phyloP scores from a whole-genome alignment of 139 green algal species.

The Tetradesmus lagerheimii region DNA sequence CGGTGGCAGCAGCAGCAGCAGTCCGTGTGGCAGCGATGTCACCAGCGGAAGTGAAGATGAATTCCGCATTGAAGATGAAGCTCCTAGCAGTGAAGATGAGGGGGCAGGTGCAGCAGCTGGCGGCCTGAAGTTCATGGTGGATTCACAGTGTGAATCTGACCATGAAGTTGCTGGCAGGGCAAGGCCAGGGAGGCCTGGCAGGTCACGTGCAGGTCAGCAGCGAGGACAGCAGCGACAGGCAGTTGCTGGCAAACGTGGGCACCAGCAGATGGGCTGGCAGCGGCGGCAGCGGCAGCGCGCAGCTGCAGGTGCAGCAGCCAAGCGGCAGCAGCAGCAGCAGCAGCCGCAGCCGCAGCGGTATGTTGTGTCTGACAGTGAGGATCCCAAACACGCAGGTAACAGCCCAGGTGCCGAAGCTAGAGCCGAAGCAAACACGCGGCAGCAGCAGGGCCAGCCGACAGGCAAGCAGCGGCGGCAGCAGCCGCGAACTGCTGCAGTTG shows the following conservation, averaged over 20 bases:
- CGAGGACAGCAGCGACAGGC: background rate
- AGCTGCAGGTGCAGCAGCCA: background rate
- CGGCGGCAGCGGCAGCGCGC: background rate
- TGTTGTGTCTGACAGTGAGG: background rate
- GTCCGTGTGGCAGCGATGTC: constrained; percentile 1
- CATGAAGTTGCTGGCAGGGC: background rate
- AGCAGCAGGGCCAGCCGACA: background rate
- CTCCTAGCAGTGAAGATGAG: background rate
- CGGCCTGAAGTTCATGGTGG: background rate
- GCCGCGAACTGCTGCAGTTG: background rate
- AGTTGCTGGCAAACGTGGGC: too few species aligned
- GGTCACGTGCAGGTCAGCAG: background rate
- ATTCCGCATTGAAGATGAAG: background rate
- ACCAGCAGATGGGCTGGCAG: background rate
- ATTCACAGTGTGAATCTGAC: background rate
- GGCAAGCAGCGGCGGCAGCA: background rate
- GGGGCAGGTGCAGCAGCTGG: background rate
- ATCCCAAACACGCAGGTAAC: background rate
- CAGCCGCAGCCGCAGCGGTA: background rate
- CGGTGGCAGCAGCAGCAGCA: constrained; percentile 22
- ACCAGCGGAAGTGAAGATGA: constrained; percentile 11
- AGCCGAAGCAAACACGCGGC: background rate
- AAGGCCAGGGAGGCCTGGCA: background rate
- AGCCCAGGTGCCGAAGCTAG: background rate
- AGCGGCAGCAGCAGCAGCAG: background rate